Percentiles rank a stretch among this genome's conserved stretches.
Evolutionary conservation across 495 filamentous ascomycete species (phyloP).

Genomic region (Podospora australis): DNA sequence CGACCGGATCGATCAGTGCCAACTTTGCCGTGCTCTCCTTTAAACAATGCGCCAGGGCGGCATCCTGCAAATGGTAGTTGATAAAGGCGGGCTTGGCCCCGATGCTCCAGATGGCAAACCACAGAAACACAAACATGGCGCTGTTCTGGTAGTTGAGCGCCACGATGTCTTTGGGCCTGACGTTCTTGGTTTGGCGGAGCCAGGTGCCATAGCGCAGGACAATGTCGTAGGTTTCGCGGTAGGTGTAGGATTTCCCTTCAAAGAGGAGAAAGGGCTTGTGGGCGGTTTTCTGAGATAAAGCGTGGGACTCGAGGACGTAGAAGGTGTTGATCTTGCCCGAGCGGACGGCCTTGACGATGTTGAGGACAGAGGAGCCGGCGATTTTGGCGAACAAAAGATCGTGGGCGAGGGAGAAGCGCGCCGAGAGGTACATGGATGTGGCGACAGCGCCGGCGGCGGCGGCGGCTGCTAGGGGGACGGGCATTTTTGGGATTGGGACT

Average conservation of each 20-base stretch:
- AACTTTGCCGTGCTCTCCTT: slow-evolving; percentile 78
- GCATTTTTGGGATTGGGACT: slow-evolving; percentile 15
- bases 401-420: slow-evolving; percentile 59
- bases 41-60: slow-evolving; percentile 39
- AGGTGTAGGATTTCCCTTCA: slow-evolving; percentile 68
- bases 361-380: slow-evolving; percentile 33
- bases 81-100: slow-evolving; percentile 46
- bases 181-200: slow-evolving; percentile 59
- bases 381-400: slow-evolving; percentile 54
- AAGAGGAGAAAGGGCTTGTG: slow-evolving; percentile 62
- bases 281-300: slow-evolving; percentile 49
- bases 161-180: slow-evolving; percentile 71
- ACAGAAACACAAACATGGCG: slow-evolving; percentile 63
- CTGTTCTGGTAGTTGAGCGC: slow-evolving; percentile 84
- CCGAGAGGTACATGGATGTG: slow-evolving; percentile 72
- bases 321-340: slow-evolving; percentile 64
- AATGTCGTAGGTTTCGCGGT: slow-evolving; percentile 64
- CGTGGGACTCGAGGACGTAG: slow-evolving; percentile 68
- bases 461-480: slow-evolving; percentile 42
- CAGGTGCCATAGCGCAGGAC: slow-evolving; percentile 74
- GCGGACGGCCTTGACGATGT: slow-evolving; percentile 38
- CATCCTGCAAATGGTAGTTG: slow-evolving; percentile 48
- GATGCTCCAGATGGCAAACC: slow-evolving; percentile 39
- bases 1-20: slow-evolving; percentile 75
- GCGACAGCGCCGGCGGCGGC: slow-evolving; percentile 60